Conservation (phyloP, 1,284 basidiomycete species). For the Coriolopsis trogii region DNA sequence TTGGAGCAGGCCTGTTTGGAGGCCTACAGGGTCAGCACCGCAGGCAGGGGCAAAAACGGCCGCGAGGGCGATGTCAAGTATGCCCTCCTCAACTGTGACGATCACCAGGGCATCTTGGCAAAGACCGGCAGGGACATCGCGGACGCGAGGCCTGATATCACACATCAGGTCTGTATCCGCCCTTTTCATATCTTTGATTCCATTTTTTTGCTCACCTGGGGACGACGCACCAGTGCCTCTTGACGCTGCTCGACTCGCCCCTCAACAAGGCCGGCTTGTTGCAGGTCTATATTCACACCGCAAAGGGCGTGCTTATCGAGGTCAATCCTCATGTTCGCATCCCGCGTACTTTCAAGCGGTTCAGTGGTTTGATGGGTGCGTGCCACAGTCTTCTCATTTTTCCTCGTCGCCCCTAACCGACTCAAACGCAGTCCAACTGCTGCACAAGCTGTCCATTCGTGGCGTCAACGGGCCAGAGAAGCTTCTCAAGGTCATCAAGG, state of each 20-base stretch:
- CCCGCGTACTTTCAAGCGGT: constrained; percentile 97
- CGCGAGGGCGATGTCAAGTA: constrained; percentile 88
- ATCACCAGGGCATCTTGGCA: constrained; percentile 97
- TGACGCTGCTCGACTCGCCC: constrained; percentile 97
- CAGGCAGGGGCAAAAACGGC: constrained; percentile 51
- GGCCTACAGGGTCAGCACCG: constrained; percentile 85
- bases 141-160: constrained; percentile 97
- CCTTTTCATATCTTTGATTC: neutral
- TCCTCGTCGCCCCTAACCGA: too few species aligned
- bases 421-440: constrained; percentile 79
- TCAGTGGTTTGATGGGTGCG: constrained; percentile 97
- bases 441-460: constrained; percentile 95
- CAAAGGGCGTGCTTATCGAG: constrained; percentile 96
- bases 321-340: constrained; percentile 98
- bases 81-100: constrained; percentile 97
- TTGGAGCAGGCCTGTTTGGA: constrained; percentile 95
- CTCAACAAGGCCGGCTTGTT: constrained; percentile 97
- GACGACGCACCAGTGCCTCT: constrained; percentile 94
- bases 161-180: constrained; percentile 80
- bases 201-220: too few species aligned
- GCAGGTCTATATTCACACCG: constrained; percentile 99
- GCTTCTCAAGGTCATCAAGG: constrained; percentile 94
- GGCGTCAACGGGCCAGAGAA: constrained; percentile 97
- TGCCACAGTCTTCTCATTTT: constrained; percentile 13
- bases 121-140: constrained; percentile 98